Conservation (phyloP, 352 stramenopile species). For the Aphanomyces invadans region DNA sequence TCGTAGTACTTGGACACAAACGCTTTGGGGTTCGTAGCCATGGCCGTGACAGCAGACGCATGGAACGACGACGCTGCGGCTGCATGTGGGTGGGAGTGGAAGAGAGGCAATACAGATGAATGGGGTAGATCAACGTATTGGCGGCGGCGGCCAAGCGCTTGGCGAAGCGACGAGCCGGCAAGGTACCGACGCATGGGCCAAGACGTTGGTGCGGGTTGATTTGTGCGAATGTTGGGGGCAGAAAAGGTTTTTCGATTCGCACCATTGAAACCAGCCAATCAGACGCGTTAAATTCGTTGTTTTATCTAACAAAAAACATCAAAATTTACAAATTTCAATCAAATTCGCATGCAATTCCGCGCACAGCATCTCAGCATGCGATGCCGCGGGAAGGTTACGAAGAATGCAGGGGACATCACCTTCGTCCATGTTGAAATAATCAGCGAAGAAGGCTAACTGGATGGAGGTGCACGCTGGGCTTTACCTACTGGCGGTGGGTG, state of each 20-base stretch:
- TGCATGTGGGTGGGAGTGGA: background rate
- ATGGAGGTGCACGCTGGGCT: background rate
- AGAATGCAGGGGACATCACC: no score
- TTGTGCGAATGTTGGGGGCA: background rate
- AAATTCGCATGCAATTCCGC: no score
- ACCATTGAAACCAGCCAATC: constrained; percentile 17
- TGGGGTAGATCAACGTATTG: background rate
- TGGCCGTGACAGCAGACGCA: background rate
- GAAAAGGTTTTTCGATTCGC: background rate
- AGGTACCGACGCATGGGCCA: background rate
- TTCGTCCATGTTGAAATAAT: no score
- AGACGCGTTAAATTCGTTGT: background rate
- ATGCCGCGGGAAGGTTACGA: background rate
- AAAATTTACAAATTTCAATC: no score
- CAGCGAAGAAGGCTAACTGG: no score
- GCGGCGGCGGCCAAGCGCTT: background rate
- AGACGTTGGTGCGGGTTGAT: no score
- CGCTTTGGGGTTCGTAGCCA: constrained; percentile 16
- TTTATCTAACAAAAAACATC: no score
- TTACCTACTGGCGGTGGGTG: background rate
- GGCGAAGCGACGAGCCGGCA: background rate
- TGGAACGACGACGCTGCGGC: background rate
- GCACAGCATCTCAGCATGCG: background rate
- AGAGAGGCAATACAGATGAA: background rate
- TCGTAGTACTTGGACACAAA: constrained; percentile 82